These are phyloP conservation scores for Cladobotryum mycophilum DNA, from an alignment of 2,329 filamentous ascomycete species.

Conservation along the genomic window DNA sequence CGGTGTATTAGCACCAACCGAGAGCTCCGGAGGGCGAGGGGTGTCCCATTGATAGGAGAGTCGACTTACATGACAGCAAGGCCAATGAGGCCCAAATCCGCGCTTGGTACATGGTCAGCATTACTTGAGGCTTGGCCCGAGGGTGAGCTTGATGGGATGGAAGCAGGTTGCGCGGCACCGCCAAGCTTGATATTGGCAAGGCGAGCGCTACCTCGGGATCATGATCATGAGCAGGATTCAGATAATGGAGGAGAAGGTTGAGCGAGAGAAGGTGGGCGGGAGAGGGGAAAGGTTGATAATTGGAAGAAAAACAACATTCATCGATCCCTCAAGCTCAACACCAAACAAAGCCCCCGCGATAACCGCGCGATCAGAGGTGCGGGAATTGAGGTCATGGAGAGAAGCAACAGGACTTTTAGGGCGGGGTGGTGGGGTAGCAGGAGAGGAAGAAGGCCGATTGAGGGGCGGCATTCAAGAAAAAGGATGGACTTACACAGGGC, in stretches of 20 bases:
- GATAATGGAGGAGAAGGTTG: constrained; percentile 15
- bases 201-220: constrained; percentile 54
- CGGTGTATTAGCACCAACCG: no score
- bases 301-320: background rate
- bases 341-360: constrained; percentile 16
- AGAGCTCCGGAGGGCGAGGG: no score
- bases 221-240: constrained; percentile 29
- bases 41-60: constrained; percentile 12
- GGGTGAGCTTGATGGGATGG: constrained; percentile 21
- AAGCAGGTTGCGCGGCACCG: constrained; percentile 43
- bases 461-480: constrained; percentile 15
- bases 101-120: constrained; percentile 59
- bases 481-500: constrained; percentile 55
- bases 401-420: constrained; percentile 17
- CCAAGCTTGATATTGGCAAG: constrained; percentile 68
- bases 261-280: background rate
- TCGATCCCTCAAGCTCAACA: background rate
- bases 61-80: constrained; percentile 75
- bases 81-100: constrained; percentile 89
- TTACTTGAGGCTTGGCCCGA: constrained; percentile 29
- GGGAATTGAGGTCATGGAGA: constrained; percentile 30
- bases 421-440: constrained; percentile 37
- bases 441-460: constrained; percentile 15
- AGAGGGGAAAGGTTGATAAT: background rate
- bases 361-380: constrained; percentile 19